Base-by-base conservation (phyloP, 129 eudicot species). In the Kitagawia praeruptora region DNA sequence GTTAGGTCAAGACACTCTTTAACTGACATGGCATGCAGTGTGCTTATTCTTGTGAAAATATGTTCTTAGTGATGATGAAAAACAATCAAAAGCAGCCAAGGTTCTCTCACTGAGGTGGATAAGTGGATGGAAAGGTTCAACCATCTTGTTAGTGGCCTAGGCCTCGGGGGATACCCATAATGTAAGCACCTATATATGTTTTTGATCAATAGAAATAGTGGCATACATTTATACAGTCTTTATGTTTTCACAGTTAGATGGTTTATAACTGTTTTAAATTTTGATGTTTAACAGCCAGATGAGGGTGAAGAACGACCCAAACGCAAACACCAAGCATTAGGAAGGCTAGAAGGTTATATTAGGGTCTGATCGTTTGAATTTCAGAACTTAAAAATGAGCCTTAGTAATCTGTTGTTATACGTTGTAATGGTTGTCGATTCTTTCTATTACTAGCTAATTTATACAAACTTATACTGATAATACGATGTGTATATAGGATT, bases 61-160 rank as follows among this genome's bases (percentile, higher is more conserved):
- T 79, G 12, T 70, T 87, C 44, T 54, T 84, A 92, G 99, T 87
- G 95, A 96, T 14, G 97, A 95, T 78, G 93, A 95, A 79, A 87
- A 80, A 80, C 80, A 53, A 79, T 83, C 88, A 58, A 80, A 82
- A 66, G 87, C 91, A 63, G 83, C 82, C 21, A 86, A 70, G 75
- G 87, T 96, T n/a, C n/a, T 79, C 87, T 92, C 73, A 81, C 78
- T 75, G 99, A 96, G 83, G 88, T 96, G 79, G 90, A 89, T 34
- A 92, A 92, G 85, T 96, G 99, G 99, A 82, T 96, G 96, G 99
- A 87, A 86, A 86, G 97, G 85, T 96, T 96, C 75, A 98, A 96
- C 77, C 92, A 98, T 80, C 90, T 96, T 76, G 97, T 96, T 75
- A 77, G 92, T 80, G 99, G 99, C 53, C 99, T 98, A 14, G 99